Percentiles rank a stretch among this genome's conserved stretches.
phyloP scores from a whole-genome alignment of 2,329 filamentous ascomycete species.

The Xylaria sp. region DNA sequence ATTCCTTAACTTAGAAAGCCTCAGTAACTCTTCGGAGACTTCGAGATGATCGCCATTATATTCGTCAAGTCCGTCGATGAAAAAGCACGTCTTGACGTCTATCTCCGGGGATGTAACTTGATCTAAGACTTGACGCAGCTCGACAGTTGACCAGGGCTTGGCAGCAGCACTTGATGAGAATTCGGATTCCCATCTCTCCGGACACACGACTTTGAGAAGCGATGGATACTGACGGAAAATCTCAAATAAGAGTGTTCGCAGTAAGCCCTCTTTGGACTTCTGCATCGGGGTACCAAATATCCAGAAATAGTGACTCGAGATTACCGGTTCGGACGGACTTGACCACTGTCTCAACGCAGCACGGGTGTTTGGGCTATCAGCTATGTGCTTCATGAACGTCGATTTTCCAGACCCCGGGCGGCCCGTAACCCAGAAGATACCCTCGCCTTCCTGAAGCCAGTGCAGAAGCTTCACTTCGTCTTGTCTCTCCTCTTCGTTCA shows the following conservation, averaged over 20 bases:
- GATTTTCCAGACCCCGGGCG: constrained; percentile 43
- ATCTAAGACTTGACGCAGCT: constrained; percentile 22
- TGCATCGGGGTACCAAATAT: constrained; percentile 48
- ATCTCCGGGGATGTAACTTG: constrained; percentile 6
- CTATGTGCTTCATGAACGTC: constrained; percentile 42
- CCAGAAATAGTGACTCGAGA: constrained; percentile 53
- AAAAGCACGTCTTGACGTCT: constrained; percentile 45
- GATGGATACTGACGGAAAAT: constrained; percentile 36
- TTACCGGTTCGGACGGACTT: constrained; percentile 31
- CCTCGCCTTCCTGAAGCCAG: constrained; percentile 45
- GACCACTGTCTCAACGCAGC: constrained; percentile 48
- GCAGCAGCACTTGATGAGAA: constrained; percentile 28
- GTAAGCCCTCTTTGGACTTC: constrained; percentile 50
- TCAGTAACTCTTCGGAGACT: constrained; percentile 36
- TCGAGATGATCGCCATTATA: constrained; percentile 45
- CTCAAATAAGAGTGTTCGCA: constrained; percentile 41
- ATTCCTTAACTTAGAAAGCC: constrained; percentile 40
- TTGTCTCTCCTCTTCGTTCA: constrained; percentile 8
- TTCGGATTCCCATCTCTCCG: constrained; percentile 29
- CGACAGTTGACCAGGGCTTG: constrained; percentile 24
- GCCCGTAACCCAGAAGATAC: constrained; percentile 42
- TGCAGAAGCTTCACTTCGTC: constrained; percentile 9
- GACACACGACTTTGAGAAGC: constrained; percentile 27
- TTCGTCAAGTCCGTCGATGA: constrained; percentile 52
- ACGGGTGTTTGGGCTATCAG: constrained; percentile 33